Evolutionary conservation across 768 basidiomycete genomes (phyloP).

Genomic region (Artomyces pyxidatus): DNA sequence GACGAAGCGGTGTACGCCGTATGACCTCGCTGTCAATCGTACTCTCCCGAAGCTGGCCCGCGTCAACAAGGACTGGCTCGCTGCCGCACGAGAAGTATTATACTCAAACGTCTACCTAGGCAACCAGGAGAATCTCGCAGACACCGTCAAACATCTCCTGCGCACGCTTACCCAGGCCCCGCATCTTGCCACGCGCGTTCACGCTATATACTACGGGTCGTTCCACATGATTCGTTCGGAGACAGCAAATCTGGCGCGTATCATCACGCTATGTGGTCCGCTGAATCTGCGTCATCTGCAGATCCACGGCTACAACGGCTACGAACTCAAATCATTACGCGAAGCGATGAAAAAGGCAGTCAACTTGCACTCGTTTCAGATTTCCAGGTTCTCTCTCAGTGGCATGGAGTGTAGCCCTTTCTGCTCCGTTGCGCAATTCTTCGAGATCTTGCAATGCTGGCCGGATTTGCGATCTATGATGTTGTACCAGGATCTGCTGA

Average conservation of each 20-base stretch:
- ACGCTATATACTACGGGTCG: neutral
- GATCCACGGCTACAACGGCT: neutral
- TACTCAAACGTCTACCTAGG: neutral
- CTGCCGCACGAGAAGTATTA: neutral
- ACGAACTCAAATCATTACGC: neutral
- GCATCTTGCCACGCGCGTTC: neutral
- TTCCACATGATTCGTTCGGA: neutral
- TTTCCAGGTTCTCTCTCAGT: neutral
- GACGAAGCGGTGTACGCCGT: neutral
- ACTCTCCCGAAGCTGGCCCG: neutral
- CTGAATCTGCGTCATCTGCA: neutral
- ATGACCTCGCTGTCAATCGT: neutral
- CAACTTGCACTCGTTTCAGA: neutral
- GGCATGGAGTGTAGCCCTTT: neutral
- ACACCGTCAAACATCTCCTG: neutral
- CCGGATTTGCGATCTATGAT: neutral
- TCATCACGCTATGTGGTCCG: neutral
- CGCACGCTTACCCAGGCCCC: neutral
- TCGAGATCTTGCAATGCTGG: neutral
- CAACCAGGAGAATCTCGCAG: neutral
- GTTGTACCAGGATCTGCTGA: neutral
- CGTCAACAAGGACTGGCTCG: neutral
- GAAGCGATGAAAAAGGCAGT: neutral
- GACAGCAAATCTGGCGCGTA: neutral
- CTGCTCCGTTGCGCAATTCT: neutral